Evolutionary conservation across 73 alveolate species (phyloP).

Genomic region (Tetrahymena malaccensis): DNA sequence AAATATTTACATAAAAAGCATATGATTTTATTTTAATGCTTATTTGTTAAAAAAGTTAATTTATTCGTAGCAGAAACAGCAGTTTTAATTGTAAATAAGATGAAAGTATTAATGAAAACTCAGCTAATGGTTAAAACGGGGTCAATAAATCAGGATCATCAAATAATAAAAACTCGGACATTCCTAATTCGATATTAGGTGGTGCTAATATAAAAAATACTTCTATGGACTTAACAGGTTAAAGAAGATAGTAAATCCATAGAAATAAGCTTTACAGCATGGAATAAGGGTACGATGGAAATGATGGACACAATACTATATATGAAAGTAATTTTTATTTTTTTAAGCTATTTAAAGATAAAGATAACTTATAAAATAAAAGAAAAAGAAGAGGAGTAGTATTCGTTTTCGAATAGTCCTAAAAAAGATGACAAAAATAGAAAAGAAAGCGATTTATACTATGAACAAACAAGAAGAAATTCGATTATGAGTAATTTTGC

Average conservation of each 20-base stretch:
- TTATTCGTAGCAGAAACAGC: neutral
- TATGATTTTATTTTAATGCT: no score
- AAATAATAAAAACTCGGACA: neutral
- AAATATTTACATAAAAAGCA: neutral
- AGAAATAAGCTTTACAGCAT: neutral
- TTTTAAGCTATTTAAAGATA: neutral
- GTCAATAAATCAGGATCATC: neutral
- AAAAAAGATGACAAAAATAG: neutral
- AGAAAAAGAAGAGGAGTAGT: neutral
- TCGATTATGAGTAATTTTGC: neutral
- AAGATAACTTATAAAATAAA: neutral
- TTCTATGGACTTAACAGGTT: neutral
- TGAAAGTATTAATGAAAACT: neutral
- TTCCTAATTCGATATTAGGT: neutral
- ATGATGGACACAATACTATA: neutral
- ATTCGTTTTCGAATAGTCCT: neutral
- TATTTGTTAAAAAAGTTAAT: neutral
- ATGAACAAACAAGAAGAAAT: neutral
- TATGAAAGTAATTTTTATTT: neutral
- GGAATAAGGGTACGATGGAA: neutral
- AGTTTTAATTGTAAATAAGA: neutral
- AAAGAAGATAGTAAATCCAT: neutral
- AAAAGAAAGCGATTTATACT: neutral
- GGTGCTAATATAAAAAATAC: neutral
- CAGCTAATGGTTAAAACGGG: neutral